A percentile compares a stretch with the other conserved stretches of the same genome.
These are phyloP conservation scores for Stephania yunnanensis DNA, from an alignment of 164 flowering plant genomes.

Conservation along the genomic window DNA sequence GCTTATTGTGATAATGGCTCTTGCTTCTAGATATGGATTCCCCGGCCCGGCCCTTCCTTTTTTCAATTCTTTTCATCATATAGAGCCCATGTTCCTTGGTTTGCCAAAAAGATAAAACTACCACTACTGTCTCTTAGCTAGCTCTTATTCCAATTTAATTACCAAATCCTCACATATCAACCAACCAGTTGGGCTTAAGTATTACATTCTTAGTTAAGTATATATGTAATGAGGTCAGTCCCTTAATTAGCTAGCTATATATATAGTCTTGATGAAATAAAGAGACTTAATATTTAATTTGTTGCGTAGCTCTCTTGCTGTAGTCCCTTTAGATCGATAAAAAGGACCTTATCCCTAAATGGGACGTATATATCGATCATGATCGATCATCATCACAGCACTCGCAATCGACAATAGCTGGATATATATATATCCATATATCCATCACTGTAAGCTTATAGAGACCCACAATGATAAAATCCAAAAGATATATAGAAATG, in stretches of 20 bases:
- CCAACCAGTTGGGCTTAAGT: too few relatives aligned
- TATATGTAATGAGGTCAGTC: too few relatives aligned
- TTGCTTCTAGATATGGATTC: conserved; percentile 15
- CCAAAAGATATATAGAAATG: neutral
- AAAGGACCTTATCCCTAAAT: neutral
- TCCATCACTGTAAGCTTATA: neutral
- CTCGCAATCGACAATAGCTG: neutral
- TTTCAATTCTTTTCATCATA: neutral
- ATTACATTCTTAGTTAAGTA: too few relatives aligned
- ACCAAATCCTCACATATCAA: too few relatives aligned
- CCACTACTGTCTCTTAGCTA: neutral
- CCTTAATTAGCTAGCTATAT: neutral
- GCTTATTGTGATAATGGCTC: conserved; percentile 8
- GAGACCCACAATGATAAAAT: too few relatives aligned
- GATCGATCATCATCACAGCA: neutral
- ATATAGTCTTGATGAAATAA: neutral
- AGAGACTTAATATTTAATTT: neutral
- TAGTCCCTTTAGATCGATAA: neutral
- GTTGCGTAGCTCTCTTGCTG: neutral
- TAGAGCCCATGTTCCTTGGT: conserved; percentile 21
- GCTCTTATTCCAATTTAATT: too few relatives aligned
- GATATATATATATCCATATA: neutral
- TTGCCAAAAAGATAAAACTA: conserved; percentile 13
- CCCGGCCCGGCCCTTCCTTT: neutral
- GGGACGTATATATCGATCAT: neutral